Conservation (phyloP, 2,329 filamentous ascomycete species). For the Eutypa lata region DNA sequence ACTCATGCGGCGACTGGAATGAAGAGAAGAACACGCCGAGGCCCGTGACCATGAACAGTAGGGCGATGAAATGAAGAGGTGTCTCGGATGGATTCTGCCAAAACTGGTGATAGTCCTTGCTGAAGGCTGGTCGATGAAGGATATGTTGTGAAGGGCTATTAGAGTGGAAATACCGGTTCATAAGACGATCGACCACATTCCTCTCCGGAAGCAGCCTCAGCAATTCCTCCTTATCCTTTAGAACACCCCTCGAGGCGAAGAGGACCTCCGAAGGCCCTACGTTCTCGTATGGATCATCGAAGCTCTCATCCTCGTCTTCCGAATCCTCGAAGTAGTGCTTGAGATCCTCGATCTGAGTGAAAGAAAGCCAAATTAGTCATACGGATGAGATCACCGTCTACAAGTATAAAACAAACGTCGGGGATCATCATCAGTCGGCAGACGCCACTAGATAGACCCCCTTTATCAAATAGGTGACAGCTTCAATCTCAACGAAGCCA, state of each 20-base stretch:
- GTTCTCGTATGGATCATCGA: constrained; percentile 25
- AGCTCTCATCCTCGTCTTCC: constrained; percentile 30
- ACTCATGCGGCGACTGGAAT: constrained; percentile 41
- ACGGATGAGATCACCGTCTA: background rate
- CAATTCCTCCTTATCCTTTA: constrained; percentile 43
- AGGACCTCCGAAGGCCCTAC: constrained; percentile 41
- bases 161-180: constrained; percentile 52
- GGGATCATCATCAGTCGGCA: no score
- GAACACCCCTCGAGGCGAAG: constrained; percentile 36
- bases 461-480: no score
- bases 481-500: no score
- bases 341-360: constrained; percentile 54
- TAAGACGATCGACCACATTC: constrained; percentile 44
- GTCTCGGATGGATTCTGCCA: constrained; percentile 39
- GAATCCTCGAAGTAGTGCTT: constrained; percentile 55
- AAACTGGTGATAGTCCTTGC: constrained; percentile 48
- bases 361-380: no score
- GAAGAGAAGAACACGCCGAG: constrained; percentile 44
- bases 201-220: constrained; percentile 46
- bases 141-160: constrained; percentile 50
- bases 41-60: constrained; percentile 46
- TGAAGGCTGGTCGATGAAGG: constrained; percentile 51
- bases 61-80: constrained; percentile 46
- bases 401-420: no score
- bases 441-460: no score